Percentiles rank a stretch among this genome's conserved stretches.
Conservation (phyloP, 306 rosid genomes). For the Casuarina cunninghamiana region DNA sequence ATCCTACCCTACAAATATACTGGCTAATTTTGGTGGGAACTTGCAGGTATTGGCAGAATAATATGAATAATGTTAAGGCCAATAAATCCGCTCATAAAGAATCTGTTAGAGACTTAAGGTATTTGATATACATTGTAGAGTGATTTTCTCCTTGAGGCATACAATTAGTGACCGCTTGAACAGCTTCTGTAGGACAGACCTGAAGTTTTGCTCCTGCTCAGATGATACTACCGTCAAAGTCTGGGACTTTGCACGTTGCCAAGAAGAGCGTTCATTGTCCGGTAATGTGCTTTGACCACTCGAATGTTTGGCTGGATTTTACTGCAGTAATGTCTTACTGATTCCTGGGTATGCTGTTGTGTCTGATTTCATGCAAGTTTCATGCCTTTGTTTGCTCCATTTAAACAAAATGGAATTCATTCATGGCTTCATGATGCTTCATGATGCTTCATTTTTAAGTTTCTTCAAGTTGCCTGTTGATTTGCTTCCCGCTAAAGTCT, state of each 20-base stretch:
- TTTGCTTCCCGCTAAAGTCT: not conserved
- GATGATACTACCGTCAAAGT: conserved; percentile 95
- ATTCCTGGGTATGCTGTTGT: not conserved
- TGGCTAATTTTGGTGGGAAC: conserved; percentile 22
- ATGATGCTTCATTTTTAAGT: not conserved
- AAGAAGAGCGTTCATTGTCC: conserved; percentile 89
- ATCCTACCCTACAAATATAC: conserved; percentile 7
- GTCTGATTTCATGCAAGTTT: not conserved
- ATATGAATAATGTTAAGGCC: conserved; percentile 98
- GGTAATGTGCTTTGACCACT: conserved; percentile 83
- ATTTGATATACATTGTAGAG: conserved; percentile 8
- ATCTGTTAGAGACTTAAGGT: conserved; percentile 98
- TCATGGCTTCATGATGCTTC: not conserved
- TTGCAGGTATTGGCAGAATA: conserved; percentile 96
- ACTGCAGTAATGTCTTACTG: not conserved
- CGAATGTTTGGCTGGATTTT: conserved; percentile 15
- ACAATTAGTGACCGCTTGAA: conserved; percentile 32
- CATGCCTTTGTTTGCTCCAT: not conserved
- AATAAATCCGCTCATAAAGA: conserved; percentile 98
- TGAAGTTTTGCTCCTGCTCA: conserved; percentile 98
- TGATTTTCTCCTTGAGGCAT: conserved; percentile 26
- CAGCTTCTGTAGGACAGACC: conserved; percentile 97
- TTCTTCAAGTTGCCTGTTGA: conserved; percentile 14
- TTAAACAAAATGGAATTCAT: not conserved
- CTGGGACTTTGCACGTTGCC: conserved; percentile 99